phyloP scores from a whole-genome alignment of 2,329 filamentous ascomycete genomes.

The Monosporascus cannonballus region DNA sequence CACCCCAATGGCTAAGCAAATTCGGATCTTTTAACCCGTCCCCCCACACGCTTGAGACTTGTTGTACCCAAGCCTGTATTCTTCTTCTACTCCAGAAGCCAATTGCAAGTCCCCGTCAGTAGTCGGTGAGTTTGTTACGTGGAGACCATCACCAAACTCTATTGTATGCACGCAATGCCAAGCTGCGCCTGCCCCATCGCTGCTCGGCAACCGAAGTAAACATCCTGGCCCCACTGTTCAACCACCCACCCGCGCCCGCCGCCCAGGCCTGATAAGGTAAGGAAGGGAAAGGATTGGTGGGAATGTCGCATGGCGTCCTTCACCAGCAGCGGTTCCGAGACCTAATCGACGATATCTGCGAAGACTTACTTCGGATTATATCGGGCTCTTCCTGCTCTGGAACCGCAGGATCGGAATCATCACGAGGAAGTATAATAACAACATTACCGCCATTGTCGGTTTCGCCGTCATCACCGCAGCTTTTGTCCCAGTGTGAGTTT shows the following conservation, averaged over 20 bases:
- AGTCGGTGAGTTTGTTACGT: too few relatives aligned
- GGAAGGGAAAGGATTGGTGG: background rate
- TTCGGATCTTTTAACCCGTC: too few relatives aligned
- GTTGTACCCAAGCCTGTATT: too few relatives aligned
- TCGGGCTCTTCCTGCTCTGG: too few relatives aligned
- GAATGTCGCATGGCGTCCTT: background rate
- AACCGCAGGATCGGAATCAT: too few relatives aligned
- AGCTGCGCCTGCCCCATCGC: background rate
- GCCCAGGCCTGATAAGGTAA: background rate
- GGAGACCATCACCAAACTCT: too few relatives aligned
- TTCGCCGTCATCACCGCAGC: background rate
- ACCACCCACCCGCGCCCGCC: background rate
- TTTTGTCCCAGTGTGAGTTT: background rate
- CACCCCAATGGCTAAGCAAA: too few relatives aligned
- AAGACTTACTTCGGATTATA: background rate
- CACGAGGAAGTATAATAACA: background rate
- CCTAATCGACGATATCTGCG: background rate
- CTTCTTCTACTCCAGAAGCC: too few relatives aligned
- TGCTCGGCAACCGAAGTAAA: slow-evolving; percentile 1
- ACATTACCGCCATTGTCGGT: background rate
- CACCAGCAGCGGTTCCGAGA: slow-evolving; percentile 1
- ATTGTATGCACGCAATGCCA: background rate
- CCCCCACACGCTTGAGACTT: too few relatives aligned
- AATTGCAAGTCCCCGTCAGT: too few relatives aligned
- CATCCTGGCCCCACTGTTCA: background rate